phyloP scores from a whole-genome alignment of 139 green algal species.

The Ettlia oleoabundans region DNA sequence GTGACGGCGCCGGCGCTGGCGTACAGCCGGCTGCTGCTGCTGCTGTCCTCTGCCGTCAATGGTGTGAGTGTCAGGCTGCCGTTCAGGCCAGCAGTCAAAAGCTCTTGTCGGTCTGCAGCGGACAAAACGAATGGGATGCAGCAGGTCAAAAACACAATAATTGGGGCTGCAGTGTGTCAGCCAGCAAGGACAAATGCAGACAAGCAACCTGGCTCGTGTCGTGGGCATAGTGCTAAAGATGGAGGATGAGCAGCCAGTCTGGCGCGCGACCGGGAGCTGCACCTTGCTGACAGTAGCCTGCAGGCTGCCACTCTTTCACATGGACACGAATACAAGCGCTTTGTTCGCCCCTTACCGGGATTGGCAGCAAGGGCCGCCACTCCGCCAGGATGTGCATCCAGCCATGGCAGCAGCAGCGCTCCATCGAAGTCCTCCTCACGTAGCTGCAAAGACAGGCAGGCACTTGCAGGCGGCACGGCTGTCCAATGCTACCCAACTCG shows the following conservation, averaged over 20 bases:
- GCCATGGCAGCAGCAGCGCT: slow-evolving; percentile 24
- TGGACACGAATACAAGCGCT: too few relatives aligned
- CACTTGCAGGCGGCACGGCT: background rate
- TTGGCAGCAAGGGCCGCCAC: slow-evolving; percentile 17
- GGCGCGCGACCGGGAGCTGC: too few relatives aligned
- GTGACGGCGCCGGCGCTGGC: background rate
- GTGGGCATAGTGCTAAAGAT: too few relatives aligned
- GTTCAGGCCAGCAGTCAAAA: background rate
- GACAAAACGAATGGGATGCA: background rate
- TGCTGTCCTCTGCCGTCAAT: background rate
- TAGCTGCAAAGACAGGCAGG: slow-evolving; percentile 9
- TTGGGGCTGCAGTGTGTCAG: background rate
- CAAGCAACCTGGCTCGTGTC: too few relatives aligned
- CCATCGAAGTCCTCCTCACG: slow-evolving; percentile 29
- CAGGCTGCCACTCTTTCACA: background rate
- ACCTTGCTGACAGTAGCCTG: background rate
- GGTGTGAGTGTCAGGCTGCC: slow-evolving; percentile 27
- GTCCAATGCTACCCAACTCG: background rate
- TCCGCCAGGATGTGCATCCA: background rate
- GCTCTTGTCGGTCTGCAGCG: slow-evolving; percentile 9
- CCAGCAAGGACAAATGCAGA: background rate
- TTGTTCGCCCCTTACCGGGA: slow-evolving; percentile 9
- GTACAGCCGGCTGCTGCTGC: background rate
- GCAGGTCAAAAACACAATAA: background rate
- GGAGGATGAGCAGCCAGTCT: too few relatives aligned